A percentile compares a stretch with the other conserved stretches of the same genome.
Evolutionary conservation across 1,284 basidiomycete genomes (phyloP).

Genomic region (Cryptococcus sp.): DNA sequence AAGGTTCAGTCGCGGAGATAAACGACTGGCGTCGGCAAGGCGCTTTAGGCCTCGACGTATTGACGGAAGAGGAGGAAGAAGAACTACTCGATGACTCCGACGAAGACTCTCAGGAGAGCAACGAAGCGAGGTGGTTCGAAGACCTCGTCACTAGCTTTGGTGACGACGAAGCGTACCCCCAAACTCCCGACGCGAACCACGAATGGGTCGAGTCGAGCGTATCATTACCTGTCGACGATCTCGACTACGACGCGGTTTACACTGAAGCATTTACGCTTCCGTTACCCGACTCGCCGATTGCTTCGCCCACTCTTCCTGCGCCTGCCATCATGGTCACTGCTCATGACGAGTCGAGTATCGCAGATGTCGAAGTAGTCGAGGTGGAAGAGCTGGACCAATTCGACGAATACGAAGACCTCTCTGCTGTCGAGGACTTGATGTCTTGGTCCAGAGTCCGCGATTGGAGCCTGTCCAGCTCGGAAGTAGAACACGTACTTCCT

Average conservation of each 20-base stretch:
- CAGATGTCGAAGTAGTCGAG: slow-evolving; percentile 19
- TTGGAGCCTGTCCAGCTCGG: too few relatives aligned
- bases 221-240: slow-evolving; percentile 16
- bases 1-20: slow-evolving; percentile 30
- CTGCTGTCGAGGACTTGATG: neutral
- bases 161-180: slow-evolving; percentile 28
- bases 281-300: slow-evolving; percentile 7
- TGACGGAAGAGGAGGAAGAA: slow-evolving; percentile 45
- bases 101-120: slow-evolving; percentile 4
- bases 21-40: slow-evolving; percentile 36
- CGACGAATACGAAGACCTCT: slow-evolving; percentile 6
- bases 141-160: slow-evolving; percentile 37
- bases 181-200: slow-evolving; percentile 10
- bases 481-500: neutral
- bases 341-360: slow-evolving; percentile 3
- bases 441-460: neutral
- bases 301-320: slow-evolving; percentile 6
- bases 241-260: slow-evolving; percentile 27
- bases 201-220: slow-evolving; percentile 38
- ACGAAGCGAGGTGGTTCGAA: slow-evolving; percentile 45
- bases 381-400: slow-evolving; percentile 20
- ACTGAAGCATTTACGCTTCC: slow-evolving; percentile 33
- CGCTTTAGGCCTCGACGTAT: slow-evolving; percentile 44
- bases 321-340: slow-evolving; percentile 1
- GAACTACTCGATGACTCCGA: slow-evolving; percentile 24